Percentiles rank a stretch among this genome's conserved stretches.
phyloP scores from a whole-genome alignment of 441 rosid genomes.

The Croton laevigatus region DNA sequence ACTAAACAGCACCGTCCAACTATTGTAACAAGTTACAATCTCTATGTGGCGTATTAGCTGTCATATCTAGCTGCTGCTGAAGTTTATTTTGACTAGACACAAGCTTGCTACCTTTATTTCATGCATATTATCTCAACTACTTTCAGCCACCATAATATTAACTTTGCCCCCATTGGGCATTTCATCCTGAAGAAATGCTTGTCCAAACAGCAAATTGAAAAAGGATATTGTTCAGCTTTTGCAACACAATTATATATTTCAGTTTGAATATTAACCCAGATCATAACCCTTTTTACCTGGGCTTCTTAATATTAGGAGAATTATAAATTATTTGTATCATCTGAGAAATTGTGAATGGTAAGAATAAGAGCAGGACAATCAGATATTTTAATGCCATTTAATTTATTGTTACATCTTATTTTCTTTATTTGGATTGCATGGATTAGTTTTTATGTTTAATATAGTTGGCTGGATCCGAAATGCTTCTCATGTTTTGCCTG shows the following conservation, averaged over 20 bases:
- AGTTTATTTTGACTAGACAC: neutral
- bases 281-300: neutral
- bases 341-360: constrained; percentile 1
- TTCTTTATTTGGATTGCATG: neutral
- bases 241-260: neutral
- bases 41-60: neutral
- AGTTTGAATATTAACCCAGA: neutral
- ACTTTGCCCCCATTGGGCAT: neutral
- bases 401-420: neutral
- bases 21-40: neutral
- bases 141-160: neutral
- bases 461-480: neutral
- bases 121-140: neutral
- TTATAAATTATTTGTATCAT: neutral
- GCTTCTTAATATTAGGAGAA: neutral
- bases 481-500: neutral
- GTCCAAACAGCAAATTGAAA: neutral
- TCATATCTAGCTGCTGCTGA: neutral
- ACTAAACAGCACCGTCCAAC: neutral
- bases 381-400: neutral
- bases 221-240: neutral
- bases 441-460: constrained; percentile 12
- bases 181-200: neutral
- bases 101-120: neutral
- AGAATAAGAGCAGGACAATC: constrained; percentile 1